Percentiles rank a stretch among this genome's conserved stretches.
Evolutionary conservation across 1,284 basidiomycete genomes (phyloP).

Genomic region (Ganoderma meredithae): DNA sequence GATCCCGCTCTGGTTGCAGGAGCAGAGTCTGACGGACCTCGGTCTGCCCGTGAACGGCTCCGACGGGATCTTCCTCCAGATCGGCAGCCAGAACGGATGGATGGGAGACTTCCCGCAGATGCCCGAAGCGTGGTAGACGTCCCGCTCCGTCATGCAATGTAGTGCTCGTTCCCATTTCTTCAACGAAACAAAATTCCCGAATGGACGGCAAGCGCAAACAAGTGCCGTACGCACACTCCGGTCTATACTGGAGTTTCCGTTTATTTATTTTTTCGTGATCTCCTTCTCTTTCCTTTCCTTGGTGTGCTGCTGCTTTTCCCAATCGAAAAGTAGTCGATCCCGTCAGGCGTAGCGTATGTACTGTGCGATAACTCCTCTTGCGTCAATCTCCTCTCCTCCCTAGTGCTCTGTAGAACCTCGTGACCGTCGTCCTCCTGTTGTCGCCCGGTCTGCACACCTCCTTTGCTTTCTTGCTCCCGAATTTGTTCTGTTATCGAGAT

Average conservation of each 20-base stretch:
- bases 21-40: constrained; percentile 88
- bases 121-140: constrained; percentile 77
- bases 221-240: background rate
- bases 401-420: background rate
- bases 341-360: constrained; percentile 14
- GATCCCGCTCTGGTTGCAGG: constrained; percentile 84
- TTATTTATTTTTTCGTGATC: background rate
- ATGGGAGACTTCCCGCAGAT: constrained; percentile 74
- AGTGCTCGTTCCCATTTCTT: background rate
- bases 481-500: background rate
- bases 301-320: background rate
- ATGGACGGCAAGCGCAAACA: background rate
- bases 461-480: background rate
- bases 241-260: background rate
- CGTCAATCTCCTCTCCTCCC: background rate
- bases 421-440: background rate
- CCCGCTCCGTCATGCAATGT: background rate
- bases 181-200: background rate
- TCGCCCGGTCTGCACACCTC: background rate
- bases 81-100: constrained; percentile 76
- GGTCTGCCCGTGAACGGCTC: constrained; percentile 89
- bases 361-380: constrained; percentile 15
- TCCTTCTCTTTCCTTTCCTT: constrained; percentile 2
- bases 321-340: constrained; percentile 15
- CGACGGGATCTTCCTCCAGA: constrained; percentile 87